These are phyloP conservation scores for Stropharia rugosoannulata DNA, from an alignment of 768 basidiomycete genomes.

Conservation along the genomic window DNA sequence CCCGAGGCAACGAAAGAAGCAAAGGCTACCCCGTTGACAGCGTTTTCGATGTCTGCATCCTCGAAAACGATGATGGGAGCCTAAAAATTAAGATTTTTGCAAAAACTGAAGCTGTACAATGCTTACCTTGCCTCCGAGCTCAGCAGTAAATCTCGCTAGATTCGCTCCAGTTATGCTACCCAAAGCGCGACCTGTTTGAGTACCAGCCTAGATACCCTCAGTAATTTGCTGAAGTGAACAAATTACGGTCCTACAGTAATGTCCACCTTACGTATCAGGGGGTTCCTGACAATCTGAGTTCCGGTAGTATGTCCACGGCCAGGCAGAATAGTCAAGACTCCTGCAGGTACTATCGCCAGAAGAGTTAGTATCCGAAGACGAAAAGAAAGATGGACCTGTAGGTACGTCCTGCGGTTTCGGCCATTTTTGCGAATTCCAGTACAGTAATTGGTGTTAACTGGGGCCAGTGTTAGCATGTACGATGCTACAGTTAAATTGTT, in stretches of 20 bases:
- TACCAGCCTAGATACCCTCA: constrained; percentile 58
- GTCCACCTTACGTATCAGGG: constrained; percentile 76
- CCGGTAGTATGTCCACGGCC: constrained; percentile 70
- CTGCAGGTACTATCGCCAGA: constrained; percentile 61
- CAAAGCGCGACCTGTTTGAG: constrained; percentile 69
- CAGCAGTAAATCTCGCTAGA: constrained; percentile 75
- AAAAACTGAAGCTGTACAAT: neutral
- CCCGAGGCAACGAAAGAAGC: constrained; percentile 86
- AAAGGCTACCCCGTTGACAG: constrained; percentile 83
- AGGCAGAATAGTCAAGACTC: constrained; percentile 72
- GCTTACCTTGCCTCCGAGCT: constrained; percentile 79
- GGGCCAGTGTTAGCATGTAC: neutral
- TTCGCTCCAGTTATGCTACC: constrained; percentile 76
- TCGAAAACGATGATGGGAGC: constrained; percentile 80
- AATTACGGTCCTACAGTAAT: constrained; percentile 57
- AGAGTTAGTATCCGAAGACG: neutral
- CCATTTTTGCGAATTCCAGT: constrained; percentile 71
- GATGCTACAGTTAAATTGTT: neutral
- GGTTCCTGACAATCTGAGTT: constrained; percentile 61
- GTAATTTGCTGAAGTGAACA: neutral
- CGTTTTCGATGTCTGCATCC: constrained; percentile 71
- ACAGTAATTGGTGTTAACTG: constrained; percentile 76
- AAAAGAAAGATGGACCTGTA: neutral
- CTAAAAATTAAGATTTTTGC: constrained; percentile 30
- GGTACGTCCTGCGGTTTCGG: constrained; percentile 63